Conservation (phyloP, 306 rosid genomes). For the Rosa persica region DNA sequence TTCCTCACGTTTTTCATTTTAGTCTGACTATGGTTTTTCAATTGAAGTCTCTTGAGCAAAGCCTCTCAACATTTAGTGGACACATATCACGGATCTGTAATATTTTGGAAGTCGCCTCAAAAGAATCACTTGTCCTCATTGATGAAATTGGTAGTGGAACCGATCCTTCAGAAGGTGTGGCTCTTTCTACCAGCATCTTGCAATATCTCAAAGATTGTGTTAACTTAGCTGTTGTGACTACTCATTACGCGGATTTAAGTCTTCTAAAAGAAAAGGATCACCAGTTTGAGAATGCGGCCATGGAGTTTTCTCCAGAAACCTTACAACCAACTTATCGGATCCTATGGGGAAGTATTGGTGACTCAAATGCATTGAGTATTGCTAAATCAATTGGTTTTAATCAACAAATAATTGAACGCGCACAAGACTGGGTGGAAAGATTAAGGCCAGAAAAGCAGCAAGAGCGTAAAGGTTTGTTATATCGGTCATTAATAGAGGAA, state of each 20-base stretch:
- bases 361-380: slow-evolving; percentile 84
- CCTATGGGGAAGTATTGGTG: slow-evolving; percentile 90
- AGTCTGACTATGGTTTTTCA: slow-evolving; percentile 46
- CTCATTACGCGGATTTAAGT: slow-evolving; percentile 91
- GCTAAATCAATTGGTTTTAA: slow-evolving; percentile 84
- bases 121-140: slow-evolving; percentile 81
- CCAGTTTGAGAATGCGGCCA: slow-evolving; percentile 83
- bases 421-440: slow-evolving; percentile 68
- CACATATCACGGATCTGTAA: slow-evolving; percentile 72
- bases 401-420: slow-evolving; percentile 53
- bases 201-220: slow-evolving; percentile 72
- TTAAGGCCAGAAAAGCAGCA: slow-evolving; percentile 81
- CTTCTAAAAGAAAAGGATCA: slow-evolving; percentile 65
- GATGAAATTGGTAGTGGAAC: slow-evolving; percentile 98
- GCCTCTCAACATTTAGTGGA: slow-evolving; percentile 96
- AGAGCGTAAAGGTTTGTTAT: slow-evolving; percentile 74
- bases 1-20: slow-evolving; percentile 36
- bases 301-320: slow-evolving; percentile 79
- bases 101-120: slow-evolving; percentile 67
- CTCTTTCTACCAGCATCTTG: slow-evolving; percentile 90
- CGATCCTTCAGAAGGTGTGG: slow-evolving; percentile 98
- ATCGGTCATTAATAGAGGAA: slow-evolving; percentile 70
- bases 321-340: slow-evolving; percentile 79
- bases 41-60: slow-evolving; percentile 93
- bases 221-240: slow-evolving; percentile 81